Base-by-base conservation (phyloP, 2,329 filamentous ascomycete genomes). In the Hymenoscyphus salicellus region DNA sequence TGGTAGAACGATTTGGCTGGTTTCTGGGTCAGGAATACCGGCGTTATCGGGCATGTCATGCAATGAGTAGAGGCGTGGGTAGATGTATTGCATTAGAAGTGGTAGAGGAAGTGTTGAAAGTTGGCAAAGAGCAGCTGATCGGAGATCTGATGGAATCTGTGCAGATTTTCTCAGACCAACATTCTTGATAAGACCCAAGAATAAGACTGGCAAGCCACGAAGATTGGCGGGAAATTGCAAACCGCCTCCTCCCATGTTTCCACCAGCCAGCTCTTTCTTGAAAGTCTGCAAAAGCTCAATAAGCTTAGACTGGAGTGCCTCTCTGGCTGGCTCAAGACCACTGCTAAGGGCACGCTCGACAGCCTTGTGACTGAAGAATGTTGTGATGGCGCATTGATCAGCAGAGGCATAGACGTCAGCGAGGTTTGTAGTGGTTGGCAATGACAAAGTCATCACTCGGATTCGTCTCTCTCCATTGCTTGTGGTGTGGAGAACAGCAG, bases 381-480 rank as follows among this genome's bases (percentile, higher is more conserved):
- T 91, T 2, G 93, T 90, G 71, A 99, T 92, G 16, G 95, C 95
- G 73, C 90, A 89, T 78, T 97, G 94, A 75, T 99, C 95, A 0
- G 95, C 95, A 4, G 92, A 96, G 8, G 95, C 93, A 77, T 97
- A 99, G 20, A 98, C 83, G 74, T 97, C 93, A 3, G 93, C 91
- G 66, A 99, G 80, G 74, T 88, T 94, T 68, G 93, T 91, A 0
- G 95, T 98, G 0, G 95, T 98, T 0, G 95, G 95, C 60, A 99
- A 86, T 41, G 93, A 91, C 68, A 99, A 82, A 0, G 95, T 99
- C 83, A 98, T 84, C 56, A 99, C 95, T 69, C 95, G 87, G 72
- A 99, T 99, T 63, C 95, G 88, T 72, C 95, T 87, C 81, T 99
- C 95, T 60, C 95, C 95, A 74, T 98, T 98, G 82, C 94, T 97